These are phyloP conservation scores for Cladophialophora carrionii DNA, from an alignment of 2,329 filamentous ascomycete species.

Conservation along the genomic window DNA sequence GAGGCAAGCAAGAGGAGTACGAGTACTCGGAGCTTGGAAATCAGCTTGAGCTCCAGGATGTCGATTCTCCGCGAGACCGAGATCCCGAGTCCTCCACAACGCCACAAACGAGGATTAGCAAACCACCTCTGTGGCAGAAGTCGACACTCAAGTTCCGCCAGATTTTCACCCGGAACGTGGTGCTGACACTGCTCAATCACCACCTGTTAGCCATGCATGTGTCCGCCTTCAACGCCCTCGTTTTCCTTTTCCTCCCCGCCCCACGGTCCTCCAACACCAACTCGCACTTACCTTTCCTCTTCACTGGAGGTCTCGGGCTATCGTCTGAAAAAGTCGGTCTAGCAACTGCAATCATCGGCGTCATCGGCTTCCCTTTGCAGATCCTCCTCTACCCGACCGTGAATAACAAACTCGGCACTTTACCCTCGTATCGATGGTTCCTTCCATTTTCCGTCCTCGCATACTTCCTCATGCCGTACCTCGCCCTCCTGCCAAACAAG, in stretches of 20 bases:
- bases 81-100: conserved; percentile 39
- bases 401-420: conserved; percentile 68
- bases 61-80: conserved; percentile 5
- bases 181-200: conserved; percentile 64
- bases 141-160: conserved; percentile 47
- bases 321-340: conserved; percentile 72
- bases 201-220: conserved; percentile 74
- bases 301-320: conserved; percentile 75
- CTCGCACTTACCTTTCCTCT: conserved; percentile 51
- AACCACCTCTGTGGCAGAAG: conserved; percentile 9
- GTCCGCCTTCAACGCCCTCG: conserved; percentile 75
- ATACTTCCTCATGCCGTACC: conserved; percentile 71
- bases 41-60: conserved; percentile 37
- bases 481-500: conserved; percentile 66
- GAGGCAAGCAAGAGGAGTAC: conserved; percentile 18
- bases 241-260: conserved; percentile 76
- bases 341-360: conserved; percentile 74
- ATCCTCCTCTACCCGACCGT: conserved; percentile 71
- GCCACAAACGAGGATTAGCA: conserved; percentile 31
- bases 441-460: conserved; percentile 71
- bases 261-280: conserved; percentile 55
- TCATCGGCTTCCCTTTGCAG: conserved; percentile 74
- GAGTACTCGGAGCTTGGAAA: conserved; percentile 41
- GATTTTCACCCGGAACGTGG: conserved; percentile 59
- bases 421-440: conserved; percentile 69